Percentiles rank a stretch among this genome's conserved stretches.
Conservation (phyloP, 2,329 filamentous ascomycete species). For the Aspergillus glaucus region DNA sequence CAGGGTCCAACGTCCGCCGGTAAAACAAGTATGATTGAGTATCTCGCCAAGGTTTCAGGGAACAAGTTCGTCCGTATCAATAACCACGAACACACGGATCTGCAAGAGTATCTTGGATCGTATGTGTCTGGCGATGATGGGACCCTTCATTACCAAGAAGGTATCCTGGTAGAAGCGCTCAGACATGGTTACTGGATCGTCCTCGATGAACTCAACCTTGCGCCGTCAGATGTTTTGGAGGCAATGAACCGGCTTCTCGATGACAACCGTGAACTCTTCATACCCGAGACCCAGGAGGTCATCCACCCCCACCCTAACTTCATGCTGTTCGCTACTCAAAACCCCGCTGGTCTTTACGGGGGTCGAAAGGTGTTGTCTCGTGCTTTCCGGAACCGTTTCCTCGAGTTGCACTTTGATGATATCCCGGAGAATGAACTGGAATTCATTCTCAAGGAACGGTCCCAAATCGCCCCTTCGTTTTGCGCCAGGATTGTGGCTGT, state of each 20-base stretch:
- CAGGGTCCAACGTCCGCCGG: slow-evolving; percentile 96
- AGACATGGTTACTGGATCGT: slow-evolving; percentile 96
- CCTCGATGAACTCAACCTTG: slow-evolving; percentile 92
- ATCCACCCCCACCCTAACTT: slow-evolving; percentile 90
- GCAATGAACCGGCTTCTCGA: slow-evolving; percentile 91
- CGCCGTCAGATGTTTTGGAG: slow-evolving; percentile 93
- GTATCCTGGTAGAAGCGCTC: slow-evolving; percentile 84
- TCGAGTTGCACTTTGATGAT: slow-evolving; percentile 96
- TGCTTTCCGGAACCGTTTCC: slow-evolving; percentile 92
- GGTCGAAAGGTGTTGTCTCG: slow-evolving; percentile 88
- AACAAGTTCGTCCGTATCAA: slow-evolving; percentile 98
- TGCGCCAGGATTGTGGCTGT: slow-evolving; percentile 86
- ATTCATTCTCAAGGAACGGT: slow-evolving; percentile 81
- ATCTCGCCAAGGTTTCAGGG: slow-evolving; percentile 90
- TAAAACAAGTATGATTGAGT: slow-evolving; percentile 99
- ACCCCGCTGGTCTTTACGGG: slow-evolving; percentile 90
- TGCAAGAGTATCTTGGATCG: slow-evolving; percentile 95
- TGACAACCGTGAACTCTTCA: slow-evolving; percentile 90
- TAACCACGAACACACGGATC: slow-evolving; percentile 97
- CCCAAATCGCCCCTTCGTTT: slow-evolving; percentile 83
- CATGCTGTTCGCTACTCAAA: slow-evolving; percentile 97
- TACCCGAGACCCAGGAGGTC: slow-evolving; percentile 93
- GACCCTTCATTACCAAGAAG: slow-evolving; percentile 84
- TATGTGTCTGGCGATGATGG: slow-evolving; percentile 85
- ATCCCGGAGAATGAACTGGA: slow-evolving; percentile 93